Percentiles rank a stretch among this genome's conserved stretches.
Evolutionary conservation across 371 early-diverging fungal species (phyloP).

Genomic region (Circinella minor): DNA sequence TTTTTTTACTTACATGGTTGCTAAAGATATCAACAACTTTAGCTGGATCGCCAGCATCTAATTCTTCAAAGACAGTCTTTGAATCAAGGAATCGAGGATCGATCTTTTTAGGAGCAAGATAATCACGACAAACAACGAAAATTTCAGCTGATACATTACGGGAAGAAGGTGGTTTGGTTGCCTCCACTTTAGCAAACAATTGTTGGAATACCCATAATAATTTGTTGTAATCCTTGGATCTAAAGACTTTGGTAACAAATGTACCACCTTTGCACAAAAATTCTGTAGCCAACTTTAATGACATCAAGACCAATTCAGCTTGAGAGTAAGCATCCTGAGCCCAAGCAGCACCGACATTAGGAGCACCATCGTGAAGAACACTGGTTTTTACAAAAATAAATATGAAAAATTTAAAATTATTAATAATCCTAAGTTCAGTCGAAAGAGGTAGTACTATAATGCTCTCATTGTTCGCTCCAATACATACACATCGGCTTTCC

Average conservation of each 20-base stretch:
- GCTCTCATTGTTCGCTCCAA: background rate
- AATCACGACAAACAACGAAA: slow-evolving; percentile 98
- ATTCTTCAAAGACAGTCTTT: slow-evolving; percentile 93
- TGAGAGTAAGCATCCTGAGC: slow-evolving; percentile 98
- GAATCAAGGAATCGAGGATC: slow-evolving; percentile 96
- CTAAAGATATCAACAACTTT: slow-evolving; percentile 74
- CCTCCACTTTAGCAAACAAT: slow-evolving; percentile 97
- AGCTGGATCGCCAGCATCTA: slow-evolving; percentile 62
- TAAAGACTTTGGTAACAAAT: slow-evolving; percentile 99
- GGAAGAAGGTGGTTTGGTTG: slow-evolving; percentile 99
- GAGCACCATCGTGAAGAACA: slow-evolving; percentile 99
- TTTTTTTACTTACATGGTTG: slow-evolving; percentile 56
- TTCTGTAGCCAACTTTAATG: slow-evolving; percentile 96
- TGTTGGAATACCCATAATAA: slow-evolving; percentile 98
- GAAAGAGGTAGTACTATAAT: too few species aligned
- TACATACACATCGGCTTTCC: slow-evolving; percentile 97
- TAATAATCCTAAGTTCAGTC: too few species aligned
- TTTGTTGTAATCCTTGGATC: slow-evolving; percentile 99
- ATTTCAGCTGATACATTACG: slow-evolving; percentile 99
- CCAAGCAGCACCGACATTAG: slow-evolving; percentile 99
- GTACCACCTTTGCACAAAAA: slow-evolving; percentile 94
- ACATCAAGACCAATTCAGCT: slow-evolving; percentile 95
- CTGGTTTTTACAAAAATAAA: slow-evolving; percentile 31
- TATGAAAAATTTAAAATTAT: background rate
- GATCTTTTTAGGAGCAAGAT: slow-evolving; percentile 93